A percentile compares a stretch with the other conserved stretches of the same genome.
Conservation (phyloP, 1,284 basidiomycete genomes). For the Polyporus tsugae region DNA sequence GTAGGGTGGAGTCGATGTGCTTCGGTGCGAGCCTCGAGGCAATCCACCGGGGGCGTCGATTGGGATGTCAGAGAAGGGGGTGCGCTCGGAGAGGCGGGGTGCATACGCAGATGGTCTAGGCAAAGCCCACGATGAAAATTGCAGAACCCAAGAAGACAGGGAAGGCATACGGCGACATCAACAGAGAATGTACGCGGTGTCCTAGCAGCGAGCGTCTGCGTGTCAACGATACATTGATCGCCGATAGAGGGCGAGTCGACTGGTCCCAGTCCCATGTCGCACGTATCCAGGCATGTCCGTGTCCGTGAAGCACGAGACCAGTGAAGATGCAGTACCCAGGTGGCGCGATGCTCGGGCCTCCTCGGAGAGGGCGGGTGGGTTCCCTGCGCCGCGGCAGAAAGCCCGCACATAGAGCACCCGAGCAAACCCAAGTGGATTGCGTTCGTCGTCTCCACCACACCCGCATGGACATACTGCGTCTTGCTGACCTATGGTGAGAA, state of each 20-base stretch:
- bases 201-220: not conserved
- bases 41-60: not conserved
- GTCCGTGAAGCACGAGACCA: too few species aligned
- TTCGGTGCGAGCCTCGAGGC: not conserved
- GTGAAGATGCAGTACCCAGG: too few species aligned
- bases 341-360: not conserved
- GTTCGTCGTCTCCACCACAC: too few species aligned
- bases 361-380: not conserved
- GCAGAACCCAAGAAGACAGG: not conserved
- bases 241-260: not conserved
- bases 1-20: constrained; percentile 3
- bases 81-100: not conserved
- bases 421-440: not conserved
- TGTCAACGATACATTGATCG: not conserved
- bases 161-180: constrained; percentile 3
- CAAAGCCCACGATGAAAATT: constrained; percentile 1
- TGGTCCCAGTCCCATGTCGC: not conserved
- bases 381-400: not conserved
- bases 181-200: not conserved
- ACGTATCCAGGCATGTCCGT: not conserved
- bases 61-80: not conserved
- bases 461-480: not conserved
- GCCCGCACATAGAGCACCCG: not conserved
- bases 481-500: not conserved
- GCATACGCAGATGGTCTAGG: not conserved